phyloP scores from a whole-genome alignment of 345 rosid species.

The Populus davidiana region DNA sequence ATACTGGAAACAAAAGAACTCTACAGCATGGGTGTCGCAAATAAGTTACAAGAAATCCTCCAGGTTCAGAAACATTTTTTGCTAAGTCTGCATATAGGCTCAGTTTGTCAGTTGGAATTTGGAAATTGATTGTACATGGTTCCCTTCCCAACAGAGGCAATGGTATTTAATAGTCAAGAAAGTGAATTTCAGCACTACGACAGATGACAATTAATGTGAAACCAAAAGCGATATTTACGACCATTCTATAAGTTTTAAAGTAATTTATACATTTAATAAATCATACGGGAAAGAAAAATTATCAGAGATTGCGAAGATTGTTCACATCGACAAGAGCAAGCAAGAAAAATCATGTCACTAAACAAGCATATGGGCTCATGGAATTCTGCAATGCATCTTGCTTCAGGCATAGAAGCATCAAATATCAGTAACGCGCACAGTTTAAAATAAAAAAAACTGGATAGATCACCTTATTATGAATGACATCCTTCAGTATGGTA shows the following conservation, averaged over 20 bases:
- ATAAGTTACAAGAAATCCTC: background rate
- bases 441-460: background rate
- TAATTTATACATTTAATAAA: background rate
- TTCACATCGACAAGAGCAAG: background rate
- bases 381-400: background rate
- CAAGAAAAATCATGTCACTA: background rate
- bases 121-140: background rate
- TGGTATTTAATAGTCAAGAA: too few relatives aligned
- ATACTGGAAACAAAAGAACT: background rate
- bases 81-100: background rate
- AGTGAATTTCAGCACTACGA: background rate
- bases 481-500: slow-evolving; percentile 84
- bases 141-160: background rate
- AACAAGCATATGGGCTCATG: background rate
- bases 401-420: background rate
- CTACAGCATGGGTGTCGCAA: background rate
- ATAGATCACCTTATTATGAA: slow-evolving; percentile 84
- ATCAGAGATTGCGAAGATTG: background rate
- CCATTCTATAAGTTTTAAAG: background rate
- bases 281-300: background rate
- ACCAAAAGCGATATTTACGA: background rate
- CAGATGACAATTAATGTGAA: background rate
- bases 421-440: background rate
- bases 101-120: background rate
- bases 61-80: background rate